phyloP scores from a whole-genome alignment of 202 grass and related monocot species.

The Eragrostis tef region DNA sequence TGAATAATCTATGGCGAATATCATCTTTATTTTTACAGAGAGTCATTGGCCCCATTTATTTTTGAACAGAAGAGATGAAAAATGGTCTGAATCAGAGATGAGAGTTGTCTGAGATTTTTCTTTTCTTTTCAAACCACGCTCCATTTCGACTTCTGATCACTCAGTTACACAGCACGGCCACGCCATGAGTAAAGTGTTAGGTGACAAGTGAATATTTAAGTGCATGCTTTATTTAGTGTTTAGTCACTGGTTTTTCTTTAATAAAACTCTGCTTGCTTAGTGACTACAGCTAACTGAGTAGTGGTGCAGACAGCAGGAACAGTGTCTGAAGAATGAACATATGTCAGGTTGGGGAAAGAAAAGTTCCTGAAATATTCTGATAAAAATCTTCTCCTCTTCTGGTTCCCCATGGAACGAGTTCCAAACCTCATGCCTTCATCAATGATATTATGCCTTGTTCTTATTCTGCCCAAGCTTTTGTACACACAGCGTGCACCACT shows the following conservation, averaged over 20 bases:
- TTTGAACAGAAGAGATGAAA: no score
- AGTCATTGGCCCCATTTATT: constrained; percentile 6
- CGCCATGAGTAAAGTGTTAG: not conserved
- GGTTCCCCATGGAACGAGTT: constrained; percentile 20
- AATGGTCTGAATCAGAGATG: constrained; percentile 25
- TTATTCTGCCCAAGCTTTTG: constrained; percentile 63
- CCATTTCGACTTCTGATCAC: not conserved
- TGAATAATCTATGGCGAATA: constrained; percentile 16
- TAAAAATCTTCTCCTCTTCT: constrained; percentile 39
- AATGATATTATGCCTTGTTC: constrained; percentile 54
- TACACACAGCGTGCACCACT: constrained; percentile 36
- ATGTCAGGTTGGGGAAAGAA: constrained; percentile 37
- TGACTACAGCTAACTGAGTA: not conserved
- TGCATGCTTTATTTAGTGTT: not conserved
- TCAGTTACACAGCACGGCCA: not conserved
- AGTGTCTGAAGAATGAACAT: constrained; percentile 49
- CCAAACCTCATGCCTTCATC: constrained; percentile 37
- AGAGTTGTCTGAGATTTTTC: not conserved
- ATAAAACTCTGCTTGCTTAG: constrained; percentile 20
- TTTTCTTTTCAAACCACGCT: not conserved
- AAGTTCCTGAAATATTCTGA: constrained; percentile 46
- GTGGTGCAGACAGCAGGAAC: constrained; percentile 33
- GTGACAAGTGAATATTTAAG: not conserved
- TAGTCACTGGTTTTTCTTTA: not conserved
- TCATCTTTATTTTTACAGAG: not conserved